phyloP scores from a whole-genome alignment of 2,329 filamentous ascomycete genomes.

The Colletotrichum sp. region DNA sequence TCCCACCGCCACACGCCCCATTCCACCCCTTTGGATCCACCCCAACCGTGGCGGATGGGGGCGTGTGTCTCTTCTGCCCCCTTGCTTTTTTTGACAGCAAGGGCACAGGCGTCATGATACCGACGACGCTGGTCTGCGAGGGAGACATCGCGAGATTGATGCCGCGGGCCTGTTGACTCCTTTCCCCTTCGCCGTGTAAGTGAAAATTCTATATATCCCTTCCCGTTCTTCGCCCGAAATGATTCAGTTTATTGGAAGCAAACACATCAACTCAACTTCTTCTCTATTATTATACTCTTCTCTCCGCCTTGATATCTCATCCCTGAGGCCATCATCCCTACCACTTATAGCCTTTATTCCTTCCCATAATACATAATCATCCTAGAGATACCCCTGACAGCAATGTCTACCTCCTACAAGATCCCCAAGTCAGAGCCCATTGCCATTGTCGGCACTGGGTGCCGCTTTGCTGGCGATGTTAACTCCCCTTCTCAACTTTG shows the following conservation, averaged over 20 bases:
- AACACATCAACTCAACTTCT: constrained; percentile 2
- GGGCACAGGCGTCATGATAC: neutral
- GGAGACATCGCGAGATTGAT: constrained; percentile 8
- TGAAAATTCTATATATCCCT: constrained; percentile 17
- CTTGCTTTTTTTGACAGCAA: constrained; percentile 10
- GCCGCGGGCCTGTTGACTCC: neutral
- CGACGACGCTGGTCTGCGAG: neutral
- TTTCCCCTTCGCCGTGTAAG: neutral
- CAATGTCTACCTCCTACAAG: constrained; percentile 21
- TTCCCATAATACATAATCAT: constrained; percentile 11
- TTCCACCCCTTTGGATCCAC: neutral
- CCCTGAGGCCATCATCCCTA: neutral
- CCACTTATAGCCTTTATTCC: neutral
- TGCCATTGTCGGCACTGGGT: constrained; percentile 44
- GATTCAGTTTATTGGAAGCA: neutral
- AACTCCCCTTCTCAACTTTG: constrained; percentile 39
- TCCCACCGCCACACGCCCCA: neutral
- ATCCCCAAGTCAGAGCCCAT: constrained; percentile 36
- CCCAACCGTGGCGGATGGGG: neutral
- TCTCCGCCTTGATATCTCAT: neutral
- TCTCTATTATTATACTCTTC: constrained; percentile 15
- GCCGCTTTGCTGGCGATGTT: constrained; percentile 42
- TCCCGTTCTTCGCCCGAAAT: neutral
- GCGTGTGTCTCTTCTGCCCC: neutral
- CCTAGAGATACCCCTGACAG: constrained; percentile 15